Evolutionary conservation across 2,329 filamentous ascomycete species (phyloP).

Genomic region (Arthrobotrys megalospora): DNA sequence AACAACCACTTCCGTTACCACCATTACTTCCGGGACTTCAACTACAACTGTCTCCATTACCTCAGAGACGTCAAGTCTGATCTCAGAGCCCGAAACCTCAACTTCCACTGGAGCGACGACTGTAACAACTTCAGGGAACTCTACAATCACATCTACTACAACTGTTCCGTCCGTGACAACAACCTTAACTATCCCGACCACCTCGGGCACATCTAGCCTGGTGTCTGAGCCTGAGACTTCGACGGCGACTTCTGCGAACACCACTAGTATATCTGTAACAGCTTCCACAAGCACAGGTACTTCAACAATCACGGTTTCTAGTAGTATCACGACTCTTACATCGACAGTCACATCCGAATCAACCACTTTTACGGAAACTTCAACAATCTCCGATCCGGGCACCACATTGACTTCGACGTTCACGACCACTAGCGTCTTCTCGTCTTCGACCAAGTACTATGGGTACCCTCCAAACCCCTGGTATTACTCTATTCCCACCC

Average conservation of each 20-base stretch:
- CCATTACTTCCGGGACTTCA: neutral
- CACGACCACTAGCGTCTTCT: constrained; percentile 32
- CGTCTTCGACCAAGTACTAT: constrained; percentile 37
- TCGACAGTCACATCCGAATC: constrained; percentile 35
- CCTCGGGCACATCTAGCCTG: constrained; percentile 3
- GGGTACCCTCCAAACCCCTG: constrained; percentile 39
- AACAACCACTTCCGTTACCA: neutral
- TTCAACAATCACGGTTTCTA: constrained; percentile 24
- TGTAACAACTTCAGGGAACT: neutral
- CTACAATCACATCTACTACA: neutral
- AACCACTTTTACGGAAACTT: constrained; percentile 25
- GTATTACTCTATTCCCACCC: constrained; percentile 44
- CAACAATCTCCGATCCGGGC: constrained; percentile 29
- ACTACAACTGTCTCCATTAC: neutral
- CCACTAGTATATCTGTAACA: neutral
- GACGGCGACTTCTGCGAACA: constrained; percentile 4
- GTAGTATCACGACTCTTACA: constrained; percentile 28
- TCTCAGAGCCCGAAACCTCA: constrained; percentile 9
- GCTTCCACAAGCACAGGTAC: constrained; percentile 28
- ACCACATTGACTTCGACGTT: constrained; percentile 32
- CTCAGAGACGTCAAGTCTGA: constrained; percentile 11
- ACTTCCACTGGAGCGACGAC: neutral
- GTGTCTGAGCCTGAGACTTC: constrained; percentile 19
- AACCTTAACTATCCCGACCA: neutral
- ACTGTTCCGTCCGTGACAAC: neutral